phyloP scores from a whole-genome alignment of 2,329 filamentous ascomycete genomes.

The Aspergillus luchuensis region DNA sequence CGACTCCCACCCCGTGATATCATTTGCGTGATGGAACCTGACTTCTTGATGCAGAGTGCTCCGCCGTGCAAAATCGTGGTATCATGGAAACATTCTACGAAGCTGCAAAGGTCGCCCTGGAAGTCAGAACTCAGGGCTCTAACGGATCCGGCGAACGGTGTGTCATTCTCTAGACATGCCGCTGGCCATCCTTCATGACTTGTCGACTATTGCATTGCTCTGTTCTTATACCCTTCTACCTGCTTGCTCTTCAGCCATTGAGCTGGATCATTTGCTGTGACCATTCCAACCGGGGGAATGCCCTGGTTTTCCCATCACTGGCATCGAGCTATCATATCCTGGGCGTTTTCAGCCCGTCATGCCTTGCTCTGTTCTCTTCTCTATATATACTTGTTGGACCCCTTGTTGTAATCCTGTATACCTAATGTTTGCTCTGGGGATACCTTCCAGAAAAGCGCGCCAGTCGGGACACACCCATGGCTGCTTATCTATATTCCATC shows the following conservation, averaged over 20 bases:
- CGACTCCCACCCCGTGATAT: constrained; percentile 18
- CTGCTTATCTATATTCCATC: neutral
- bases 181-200: constrained; percentile 10
- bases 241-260: constrained; percentile 2
- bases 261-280: constrained; percentile 4
- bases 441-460: constrained; percentile 8
- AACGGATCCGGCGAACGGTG: constrained; percentile 37
- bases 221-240: constrained; percentile 22
- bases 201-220: constrained; percentile 7
- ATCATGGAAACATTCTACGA: constrained; percentile 99
- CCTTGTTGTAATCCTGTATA: constrained; percentile 15
- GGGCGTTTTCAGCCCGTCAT: constrained; percentile 19
- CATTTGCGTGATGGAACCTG: neutral
- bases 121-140: constrained; percentile 46
- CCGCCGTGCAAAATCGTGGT: constrained; percentile 94
- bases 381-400: constrained; percentile 24
- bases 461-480: neutral
- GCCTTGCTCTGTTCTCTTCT: constrained; percentile 16
- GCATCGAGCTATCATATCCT: constrained; percentile 6
- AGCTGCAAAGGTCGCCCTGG: constrained; percentile 86
- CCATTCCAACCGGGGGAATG: neutral
- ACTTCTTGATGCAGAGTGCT: constrained; percentile 73
- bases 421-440: constrained; percentile 15
- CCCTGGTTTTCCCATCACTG: neutral
- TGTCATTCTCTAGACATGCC: constrained; percentile 36